These are phyloP conservation scores for Syncephalastrum racemosum DNA, from an alignment of 371 early-diverging fungal species.

Conservation along the genomic window DNA sequence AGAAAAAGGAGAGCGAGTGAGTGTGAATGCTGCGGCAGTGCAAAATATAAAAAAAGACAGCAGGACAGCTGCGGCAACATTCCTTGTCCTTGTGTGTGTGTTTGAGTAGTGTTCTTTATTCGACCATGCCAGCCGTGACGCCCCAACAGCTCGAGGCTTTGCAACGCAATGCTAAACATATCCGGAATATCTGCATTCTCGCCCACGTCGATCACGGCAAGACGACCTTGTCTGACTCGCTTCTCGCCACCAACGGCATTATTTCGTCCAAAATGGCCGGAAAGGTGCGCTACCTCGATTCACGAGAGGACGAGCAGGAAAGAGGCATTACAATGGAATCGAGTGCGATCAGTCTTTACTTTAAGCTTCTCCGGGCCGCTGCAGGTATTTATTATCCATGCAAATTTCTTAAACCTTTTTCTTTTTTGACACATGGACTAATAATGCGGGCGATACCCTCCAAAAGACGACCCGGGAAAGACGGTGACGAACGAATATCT, in stretches of 20 bases:
- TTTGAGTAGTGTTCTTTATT: too few relatives aligned
- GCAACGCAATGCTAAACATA: slow-evolving; percentile 63
- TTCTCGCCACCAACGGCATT: slow-evolving; percentile 97
- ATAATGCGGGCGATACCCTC: background rate
- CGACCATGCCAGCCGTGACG: slow-evolving; percentile 63
- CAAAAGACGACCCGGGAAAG: slow-evolving; percentile 18
- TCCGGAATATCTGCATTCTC: slow-evolving; percentile 96
- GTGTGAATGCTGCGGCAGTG: too few relatives aligned
- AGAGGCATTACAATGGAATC: slow-evolving; percentile 99
- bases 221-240: slow-evolving; percentile 98
- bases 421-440: too few relatives aligned
- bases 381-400: slow-evolving; percentile 23
- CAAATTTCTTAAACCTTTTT: background rate
- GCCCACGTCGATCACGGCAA: slow-evolving; percentile 99
- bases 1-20: too few relatives aligned
- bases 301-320: slow-evolving; percentile 98
- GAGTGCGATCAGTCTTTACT: slow-evolving; percentile 91
- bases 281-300: slow-evolving; percentile 98
- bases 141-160: slow-evolving; percentile 60
- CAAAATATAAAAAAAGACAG: too few relatives aligned
- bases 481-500: slow-evolving; percentile 70
- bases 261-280: slow-evolving; percentile 97
- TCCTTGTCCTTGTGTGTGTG: too few relatives aligned
- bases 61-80: too few relatives aligned
- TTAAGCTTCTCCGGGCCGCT: slow-evolving; percentile 61